Base-by-base conservation (phyloP, 1,139 yeast genomes). In the Geotrichum aggregatum region DNA sequence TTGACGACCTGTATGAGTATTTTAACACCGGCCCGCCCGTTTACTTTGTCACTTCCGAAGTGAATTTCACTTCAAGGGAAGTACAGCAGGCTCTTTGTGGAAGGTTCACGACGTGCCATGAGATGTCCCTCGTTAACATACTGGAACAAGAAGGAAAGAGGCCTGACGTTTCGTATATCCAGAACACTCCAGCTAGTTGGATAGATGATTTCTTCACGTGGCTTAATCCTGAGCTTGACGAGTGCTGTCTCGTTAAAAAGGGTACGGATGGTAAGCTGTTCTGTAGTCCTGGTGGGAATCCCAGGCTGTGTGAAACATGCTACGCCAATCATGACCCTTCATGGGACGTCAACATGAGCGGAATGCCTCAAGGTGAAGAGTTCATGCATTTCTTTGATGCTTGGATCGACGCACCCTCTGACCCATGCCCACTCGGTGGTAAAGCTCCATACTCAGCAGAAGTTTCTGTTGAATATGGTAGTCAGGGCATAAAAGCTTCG, bases 401-500 rank as follows among this genome's bases (percentile, higher is more conserved):
- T 45, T 92, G 98, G 98, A 87, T 92, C 30, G 75, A 81, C 42
- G 71, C 87, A 1, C 87, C 87, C 43, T 85, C 96, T 54, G 95
- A 87, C 61, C 89, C 94, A 2, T 92, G 98, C 68, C 97, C 98
- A 1, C 73, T 92, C 30, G 98, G 96, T 2, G 98, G 98, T 1
- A 85, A 87, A 63, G 98, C 98, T 0, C 95, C 98, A 0, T 92
- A 91, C 63, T 77, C 86, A 0, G 70, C 73, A 4, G 76, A 94
- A 0, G 73, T 92, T 16, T 67, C 76, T 0, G 72, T 72, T 47
- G 71, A 73, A 49, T 69, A 73, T 16, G 69, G 72, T 0, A 52
- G 61, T 10, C 62, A 62, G 0, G 62, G 65, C 1, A 76, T 91
- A 19, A 60, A 66, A 3, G 74, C 94, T 1, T 81, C 92, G 3